These are phyloP conservation scores for Lumnitzera racemosa DNA, from an alignment of 345 rosid genomes.

Conservation along the genomic window DNA sequence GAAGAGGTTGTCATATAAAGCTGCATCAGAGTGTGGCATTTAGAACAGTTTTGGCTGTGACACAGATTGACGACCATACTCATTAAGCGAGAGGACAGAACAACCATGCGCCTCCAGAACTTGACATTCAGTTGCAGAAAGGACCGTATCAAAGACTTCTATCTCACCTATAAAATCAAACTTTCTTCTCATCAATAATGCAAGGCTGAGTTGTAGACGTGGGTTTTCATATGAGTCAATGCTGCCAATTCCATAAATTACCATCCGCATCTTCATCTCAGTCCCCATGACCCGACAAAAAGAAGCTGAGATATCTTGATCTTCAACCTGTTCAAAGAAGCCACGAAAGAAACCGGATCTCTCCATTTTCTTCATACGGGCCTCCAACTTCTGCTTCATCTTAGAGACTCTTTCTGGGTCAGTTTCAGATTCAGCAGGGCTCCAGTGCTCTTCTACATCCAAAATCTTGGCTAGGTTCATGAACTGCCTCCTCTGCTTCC, in stretches of 20 bases:
- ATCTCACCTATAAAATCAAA: constrained; percentile 65
- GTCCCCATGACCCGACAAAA: constrained; percentile 50
- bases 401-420: constrained; percentile 44
- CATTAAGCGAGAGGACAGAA: constrained; percentile 60
- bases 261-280: constrained; percentile 46
- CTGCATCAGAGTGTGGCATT: constrained; percentile 92
- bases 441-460: constrained; percentile 42
- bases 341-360: constrained; percentile 45
- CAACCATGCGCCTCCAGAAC: constrained; percentile 66
- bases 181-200: constrained; percentile 63
- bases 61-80: constrained; percentile 65
- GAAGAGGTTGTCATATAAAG: constrained; percentile 59
- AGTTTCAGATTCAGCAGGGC: constrained; percentile 37
- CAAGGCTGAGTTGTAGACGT: constrained; percentile 65
- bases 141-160: constrained; percentile 77
- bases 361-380: constrained; percentile 41
- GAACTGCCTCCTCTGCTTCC: constrained; percentile 32
- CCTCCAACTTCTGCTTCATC: constrained; percentile 43
- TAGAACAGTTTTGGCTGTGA: constrained; percentile 62
- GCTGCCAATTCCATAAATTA: constrained; percentile 80
- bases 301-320: constrained; percentile 30
- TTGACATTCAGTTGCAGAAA: constrained; percentile 56
- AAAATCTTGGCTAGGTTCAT: constrained; percentile 9
- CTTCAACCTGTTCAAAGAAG: constrained; percentile 52
- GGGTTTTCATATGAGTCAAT: constrained; percentile 76